Evolutionary conservation across 2,329 filamentous ascomycete species (phyloP).

Genomic region (Hymenoscyphus fraxineus): DNA sequence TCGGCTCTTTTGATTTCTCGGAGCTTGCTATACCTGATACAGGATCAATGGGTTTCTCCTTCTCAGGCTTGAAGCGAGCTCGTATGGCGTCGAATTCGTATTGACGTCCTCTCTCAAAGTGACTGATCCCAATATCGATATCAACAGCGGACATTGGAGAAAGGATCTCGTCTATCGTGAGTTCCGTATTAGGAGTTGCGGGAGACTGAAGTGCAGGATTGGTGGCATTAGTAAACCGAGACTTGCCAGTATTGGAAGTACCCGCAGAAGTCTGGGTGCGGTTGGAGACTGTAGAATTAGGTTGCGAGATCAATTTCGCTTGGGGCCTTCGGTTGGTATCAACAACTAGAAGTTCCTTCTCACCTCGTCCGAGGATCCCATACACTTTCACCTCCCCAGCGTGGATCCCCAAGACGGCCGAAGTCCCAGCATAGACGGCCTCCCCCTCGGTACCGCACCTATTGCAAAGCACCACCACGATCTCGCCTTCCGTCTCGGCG

Average conservation of each 20-base stretch:
- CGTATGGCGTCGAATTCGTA: neutral
- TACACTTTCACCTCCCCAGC: conserved; percentile 64
- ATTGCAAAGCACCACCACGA: conserved; percentile 71
- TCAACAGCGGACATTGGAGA: neutral
- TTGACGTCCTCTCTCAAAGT: neutral
- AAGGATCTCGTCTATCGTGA: conserved; percentile 9
- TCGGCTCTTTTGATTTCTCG: neutral
- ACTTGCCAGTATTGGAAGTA: neutral
- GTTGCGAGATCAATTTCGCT: conserved; percentile 26
- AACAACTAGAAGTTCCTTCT: conserved; percentile 64
- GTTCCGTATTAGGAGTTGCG: neutral
- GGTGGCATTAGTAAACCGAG: neutral
- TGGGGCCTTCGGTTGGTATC: conserved; percentile 44
- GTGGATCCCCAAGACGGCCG: conserved; percentile 64
- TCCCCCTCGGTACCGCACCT: conserved; percentile 63
- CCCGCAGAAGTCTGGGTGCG: neutral
- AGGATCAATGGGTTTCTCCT: neutral
- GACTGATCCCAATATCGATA: neutral
- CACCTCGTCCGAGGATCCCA: conserved; percentile 64
- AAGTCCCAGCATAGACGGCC: conserved; percentile 69
- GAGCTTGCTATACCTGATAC: neutral
- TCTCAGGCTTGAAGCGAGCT: neutral
- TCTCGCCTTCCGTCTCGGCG: conserved; percentile 49
- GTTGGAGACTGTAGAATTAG: conserved; percentile 16
- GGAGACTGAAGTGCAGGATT: neutral